Conservation (phyloP, 306 rosid genomes). For the Ochetophila trinervis region DNA sequence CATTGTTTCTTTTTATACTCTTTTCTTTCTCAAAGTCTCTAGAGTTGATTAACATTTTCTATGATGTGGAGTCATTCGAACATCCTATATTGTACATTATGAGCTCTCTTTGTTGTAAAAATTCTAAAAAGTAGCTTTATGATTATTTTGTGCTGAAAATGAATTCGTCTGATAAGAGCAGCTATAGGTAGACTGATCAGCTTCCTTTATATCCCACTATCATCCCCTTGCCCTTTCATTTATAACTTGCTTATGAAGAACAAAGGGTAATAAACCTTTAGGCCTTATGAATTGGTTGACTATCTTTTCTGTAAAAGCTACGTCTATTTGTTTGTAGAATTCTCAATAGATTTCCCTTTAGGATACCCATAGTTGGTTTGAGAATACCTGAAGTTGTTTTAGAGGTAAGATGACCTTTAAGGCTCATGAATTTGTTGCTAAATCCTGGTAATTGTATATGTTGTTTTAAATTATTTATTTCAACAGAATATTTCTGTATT, state of each 20-base stretch:
- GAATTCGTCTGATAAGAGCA: neutral
- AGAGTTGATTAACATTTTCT: neutral
- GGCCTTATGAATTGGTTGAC: slow-evolving; percentile 1
- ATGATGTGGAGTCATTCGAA: neutral
- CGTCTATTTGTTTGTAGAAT: neutral
- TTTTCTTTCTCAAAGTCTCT: too few relatives aligned
- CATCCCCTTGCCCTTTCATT: too few relatives aligned
- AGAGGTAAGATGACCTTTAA: too few relatives aligned
- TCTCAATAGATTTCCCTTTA: neutral
- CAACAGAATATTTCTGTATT: slow-evolving; percentile 13
- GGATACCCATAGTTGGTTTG: neutral
- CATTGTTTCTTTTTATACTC: neutral
- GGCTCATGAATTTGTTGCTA: neutral
- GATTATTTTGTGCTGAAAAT: neutral
- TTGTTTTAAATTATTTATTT: slow-evolving; percentile 8
- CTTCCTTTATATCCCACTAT: neutral
- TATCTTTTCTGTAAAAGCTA: neutral
- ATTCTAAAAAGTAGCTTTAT: neutral
- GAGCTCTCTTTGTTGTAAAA: neutral
- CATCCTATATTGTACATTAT: neutral
- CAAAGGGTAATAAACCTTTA: neutral
- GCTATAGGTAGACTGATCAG: neutral
- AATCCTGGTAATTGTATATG: neutral
- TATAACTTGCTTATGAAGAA: neutral
- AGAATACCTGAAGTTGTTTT: neutral